Base-by-base conservation (phyloP, 2,329 filamentous ascomycete genomes). In the Beauveria varroae region DNA sequence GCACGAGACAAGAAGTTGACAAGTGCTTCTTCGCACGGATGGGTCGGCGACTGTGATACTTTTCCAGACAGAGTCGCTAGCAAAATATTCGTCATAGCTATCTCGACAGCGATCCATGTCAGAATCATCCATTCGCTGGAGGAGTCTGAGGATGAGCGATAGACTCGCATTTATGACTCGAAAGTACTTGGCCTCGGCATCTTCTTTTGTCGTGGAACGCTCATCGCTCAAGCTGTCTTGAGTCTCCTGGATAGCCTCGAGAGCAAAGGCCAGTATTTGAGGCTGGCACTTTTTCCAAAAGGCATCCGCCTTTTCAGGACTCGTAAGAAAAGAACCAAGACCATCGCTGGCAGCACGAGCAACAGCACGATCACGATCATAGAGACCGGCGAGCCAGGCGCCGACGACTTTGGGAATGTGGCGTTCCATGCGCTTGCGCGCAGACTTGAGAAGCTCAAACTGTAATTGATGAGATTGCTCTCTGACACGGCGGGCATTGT, bases 351-450 rank as follows among this genome's bases (percentile, higher is more conserved):
- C 92, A n/a, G 90, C 86, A 62, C 86, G 85, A 8, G 89, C 81
- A 16, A 92, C 91, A 20, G 81, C 81, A 60, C 86, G 86, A 70
- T 99, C 93, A 66, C 85, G 88, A 72, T 99, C 95, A 70, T 92
- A 96, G 1, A 89, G 83, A 1, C 93, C 95, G 8, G 90, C 89
- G 14, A 98, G 81, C 95, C 96, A 99, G n/a, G 91, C 82, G 10
- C 89, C 92, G 51, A 96, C 86, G 41, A 96, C 80, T 63, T 83
- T 86, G 14, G 91, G 86, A 64, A 99, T 81, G 67, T 88, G 82
- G 65, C 85, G 90, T 64, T 91, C 91, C 76, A 96, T 90, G 64
- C 92, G 86, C 78, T 95, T 96, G 54, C 91, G 89, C 5, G 82
- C 81, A 4, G 83, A 84, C 65, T 81, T 81, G 68, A 86, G 75